Base-by-base conservation (phyloP, 805 yeast genomes). In the Candida stauntonica region DNA sequence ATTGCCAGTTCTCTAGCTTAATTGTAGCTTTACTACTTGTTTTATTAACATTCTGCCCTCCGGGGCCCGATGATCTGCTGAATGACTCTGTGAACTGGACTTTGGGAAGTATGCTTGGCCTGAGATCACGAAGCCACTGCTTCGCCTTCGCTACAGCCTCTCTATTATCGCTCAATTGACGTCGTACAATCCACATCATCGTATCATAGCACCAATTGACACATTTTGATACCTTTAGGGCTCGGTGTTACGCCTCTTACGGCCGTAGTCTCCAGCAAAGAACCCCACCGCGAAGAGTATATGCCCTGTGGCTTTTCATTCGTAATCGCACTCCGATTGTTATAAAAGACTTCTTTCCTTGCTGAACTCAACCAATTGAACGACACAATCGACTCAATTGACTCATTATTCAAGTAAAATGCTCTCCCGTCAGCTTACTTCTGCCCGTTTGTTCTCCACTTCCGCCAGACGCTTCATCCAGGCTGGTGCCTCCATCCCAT, bases 11-110 rank as follows among this genome's bases (percentile, higher is more conserved):
- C 5, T 58, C 58, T 0, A 80, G 50, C 5, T 73, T 63, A 15
- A 86, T 54, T 0, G 86, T 79, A 7, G 88, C 86, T 51, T 85
- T 81, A 2, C 84, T 71, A 21, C 64, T 68, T 40, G 63, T 68
- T 50, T 86, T 86, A 58, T 86, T 86, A 9, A 86, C 94, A 52
- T 86, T 81, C 50, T 86, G 95, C 0, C 95, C 95, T 1, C 95
- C 95, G 0, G 95, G 86, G 0, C 95, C 95, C 24, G 88, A 75
- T 0, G 93, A 73, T 41, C 89, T 59, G 37, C 77, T 65, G 52
- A 61, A 81, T 4, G 67, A 46, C 2, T 72, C 53, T 2, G 62
- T 60, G 49, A 81, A 79, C 13, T 58, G 48, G 14, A 57, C 46
- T 12, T 62, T 55, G 1, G 85, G 86, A 3, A 81, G 63, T 6